phyloP scores from a whole-genome alignment of 306 rosid genomes.

The Acacia acuminata region DNA sequence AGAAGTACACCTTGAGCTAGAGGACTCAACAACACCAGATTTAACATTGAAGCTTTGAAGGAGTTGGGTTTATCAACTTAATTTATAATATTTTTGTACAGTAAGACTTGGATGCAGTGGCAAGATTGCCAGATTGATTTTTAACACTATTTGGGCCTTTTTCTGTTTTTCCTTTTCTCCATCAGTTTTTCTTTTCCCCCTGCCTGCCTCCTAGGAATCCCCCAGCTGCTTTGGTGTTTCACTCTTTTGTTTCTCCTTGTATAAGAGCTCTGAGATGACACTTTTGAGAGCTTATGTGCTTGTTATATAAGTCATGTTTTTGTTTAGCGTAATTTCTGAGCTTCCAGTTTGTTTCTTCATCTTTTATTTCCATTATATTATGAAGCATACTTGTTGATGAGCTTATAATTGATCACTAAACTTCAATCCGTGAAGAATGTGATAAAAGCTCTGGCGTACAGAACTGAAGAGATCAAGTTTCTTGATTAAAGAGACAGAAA shows the following conservation, averaged over 20 bases:
- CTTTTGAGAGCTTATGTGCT: constrained; percentile 50
- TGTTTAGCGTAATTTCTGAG: constrained; percentile 26
- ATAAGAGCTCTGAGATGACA: constrained; percentile 49
- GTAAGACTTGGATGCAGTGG: constrained; percentile 48
- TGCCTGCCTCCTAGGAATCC: constrained; percentile 24
- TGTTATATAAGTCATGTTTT: constrained; percentile 52
- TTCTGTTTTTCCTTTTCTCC: not conserved
- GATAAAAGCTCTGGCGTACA: not conserved
- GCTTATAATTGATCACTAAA: not conserved
- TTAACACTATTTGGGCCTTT: constrained; percentile 3
- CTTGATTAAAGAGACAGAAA: not conserved
- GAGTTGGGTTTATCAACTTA: constrained; percentile 31
- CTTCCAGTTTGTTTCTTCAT: constrained; percentile 24
- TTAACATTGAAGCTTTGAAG: constrained; percentile 79
- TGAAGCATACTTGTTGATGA: constrained; percentile 13
- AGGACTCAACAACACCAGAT: constrained; percentile 67
- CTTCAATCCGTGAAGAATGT: not conserved
- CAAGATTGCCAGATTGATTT: constrained; percentile 40
- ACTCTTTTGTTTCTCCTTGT: constrained; percentile 44
- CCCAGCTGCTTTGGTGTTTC: constrained; percentile 43
- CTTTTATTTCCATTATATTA: not conserved
- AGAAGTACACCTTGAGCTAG: constrained; percentile 39
- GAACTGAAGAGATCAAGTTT: not conserved
- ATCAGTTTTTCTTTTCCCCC: constrained; percentile 4
- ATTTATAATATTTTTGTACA: constrained; percentile 49